Conservation (phyloP, 441 rosid species). For the Erodium texanum region DNA sequence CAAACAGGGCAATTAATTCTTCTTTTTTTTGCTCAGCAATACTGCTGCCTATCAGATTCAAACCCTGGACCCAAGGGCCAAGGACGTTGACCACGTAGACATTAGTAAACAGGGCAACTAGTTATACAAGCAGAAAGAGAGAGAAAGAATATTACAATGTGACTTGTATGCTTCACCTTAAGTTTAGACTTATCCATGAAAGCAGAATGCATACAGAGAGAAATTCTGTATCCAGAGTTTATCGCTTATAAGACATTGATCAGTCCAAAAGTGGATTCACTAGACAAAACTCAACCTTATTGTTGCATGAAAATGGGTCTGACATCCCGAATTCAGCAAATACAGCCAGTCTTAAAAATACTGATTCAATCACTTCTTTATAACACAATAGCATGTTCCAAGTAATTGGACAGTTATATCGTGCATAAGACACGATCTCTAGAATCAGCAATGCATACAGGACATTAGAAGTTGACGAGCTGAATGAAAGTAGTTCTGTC, state of each 20-base stretch:
- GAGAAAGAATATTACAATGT: background rate
- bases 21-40: background rate
- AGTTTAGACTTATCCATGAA: background rate
- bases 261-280: background rate
- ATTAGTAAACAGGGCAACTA: background rate
- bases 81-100: background rate
- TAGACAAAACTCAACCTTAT: background rate
- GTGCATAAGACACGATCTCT: background rate
- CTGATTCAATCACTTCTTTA: background rate
- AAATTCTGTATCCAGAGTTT: background rate
- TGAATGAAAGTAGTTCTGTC: too few species aligned
- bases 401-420: background rate
- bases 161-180: background rate
- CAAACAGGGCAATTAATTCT: constrained; percentile 20
- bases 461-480: too few species aligned
- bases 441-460: background rate
- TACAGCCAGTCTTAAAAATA: background rate
- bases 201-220: background rate
- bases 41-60: background rate
- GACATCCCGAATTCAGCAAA: background rate
- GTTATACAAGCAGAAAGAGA: background rate
- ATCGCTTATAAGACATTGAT: background rate
- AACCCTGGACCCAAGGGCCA: background rate
- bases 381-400: background rate
- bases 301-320: background rate